These are phyloP conservation scores for Blastocystis sp. DNA, from an alignment of 352 stramenopile genomes.

Conservation along the genomic window DNA sequence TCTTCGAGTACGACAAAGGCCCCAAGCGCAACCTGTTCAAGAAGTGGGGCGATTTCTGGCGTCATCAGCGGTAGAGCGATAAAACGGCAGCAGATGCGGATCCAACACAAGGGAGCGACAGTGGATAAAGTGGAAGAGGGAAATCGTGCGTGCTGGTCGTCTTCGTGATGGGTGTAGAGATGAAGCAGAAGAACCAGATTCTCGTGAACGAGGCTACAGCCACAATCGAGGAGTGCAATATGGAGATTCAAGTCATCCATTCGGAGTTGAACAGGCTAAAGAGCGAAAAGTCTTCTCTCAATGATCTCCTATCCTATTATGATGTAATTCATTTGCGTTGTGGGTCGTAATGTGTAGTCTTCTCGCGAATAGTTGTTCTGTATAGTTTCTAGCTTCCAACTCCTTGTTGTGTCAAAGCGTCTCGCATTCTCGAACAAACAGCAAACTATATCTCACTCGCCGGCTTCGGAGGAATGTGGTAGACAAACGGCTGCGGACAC, in stretches of 20 bases:
- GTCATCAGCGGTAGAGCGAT: not conserved
- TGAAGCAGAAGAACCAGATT: not conserved
- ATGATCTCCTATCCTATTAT: not conserved
- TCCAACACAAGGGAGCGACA: not conserved
- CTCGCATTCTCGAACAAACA: too few relatives aligned
- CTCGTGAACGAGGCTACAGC: not conserved
- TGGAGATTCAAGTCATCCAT: not conserved
- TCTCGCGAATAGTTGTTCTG: not conserved
- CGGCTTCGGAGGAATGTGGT: constrained; percentile 12
- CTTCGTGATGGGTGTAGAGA: not conserved
- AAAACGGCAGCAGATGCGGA: not conserved
- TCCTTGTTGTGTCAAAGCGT: too few relatives aligned
- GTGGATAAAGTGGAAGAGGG: not conserved
- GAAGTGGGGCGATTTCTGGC: not conserved
- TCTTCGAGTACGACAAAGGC: not conserved
- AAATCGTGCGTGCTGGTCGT: not conserved
- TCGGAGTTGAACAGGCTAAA: not conserved
- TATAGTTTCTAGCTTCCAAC: too few relatives aligned
- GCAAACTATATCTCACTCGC: too few relatives aligned
- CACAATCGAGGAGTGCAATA: not conserved
- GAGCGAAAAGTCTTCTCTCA: not conserved
- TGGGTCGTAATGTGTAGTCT: not conserved
- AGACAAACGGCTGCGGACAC: constrained; percentile 42
- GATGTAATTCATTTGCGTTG: not conserved
- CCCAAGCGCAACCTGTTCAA: not conserved